Evolutionary conservation across 306 rosid genomes (phyloP).

Genomic region (Canavalia gladiata): DNA sequence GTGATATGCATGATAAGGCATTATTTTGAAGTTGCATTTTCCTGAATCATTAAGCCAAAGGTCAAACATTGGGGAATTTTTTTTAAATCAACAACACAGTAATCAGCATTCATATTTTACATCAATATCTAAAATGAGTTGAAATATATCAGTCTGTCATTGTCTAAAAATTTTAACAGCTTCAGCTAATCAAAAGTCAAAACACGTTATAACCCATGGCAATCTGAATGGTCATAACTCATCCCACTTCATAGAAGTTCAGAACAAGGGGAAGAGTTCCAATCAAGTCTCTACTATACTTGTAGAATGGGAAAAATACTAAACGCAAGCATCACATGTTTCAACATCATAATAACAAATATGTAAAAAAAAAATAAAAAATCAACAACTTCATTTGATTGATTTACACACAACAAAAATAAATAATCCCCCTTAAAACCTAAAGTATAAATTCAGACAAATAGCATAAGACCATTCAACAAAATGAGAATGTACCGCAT

Average conservation of each 20-base stretch:
- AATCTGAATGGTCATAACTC: conserved; percentile 3
- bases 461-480: conserved; percentile 1
- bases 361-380: conserved; percentile 6
- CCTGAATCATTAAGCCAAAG: conserved; percentile 33
- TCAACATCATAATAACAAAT: conserved; percentile 1
- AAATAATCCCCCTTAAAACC: conserved; percentile 18
- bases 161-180: conserved; percentile 21
- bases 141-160: conserved; percentile 19
- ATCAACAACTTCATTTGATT: conserved; percentile 15
- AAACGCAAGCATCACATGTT: conserved; percentile 36
- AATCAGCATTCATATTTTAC: conserved; percentile 22
- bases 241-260: conserved; percentile 30
- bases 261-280: conserved; percentile 9
- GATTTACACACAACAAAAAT: conserved; percentile 1
- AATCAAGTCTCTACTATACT: conserved; percentile 18
- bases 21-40: conserved; percentile 38
- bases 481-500: conserved; percentile 68
- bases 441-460: conserved; percentile 38
- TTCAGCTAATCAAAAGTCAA: conserved; percentile 42
- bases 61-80: conserved; percentile 33
- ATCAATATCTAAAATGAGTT: conserved; percentile 29
- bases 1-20: conserved; percentile 30
- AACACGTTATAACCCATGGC: conserved; percentile 28
- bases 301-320: conserved; percentile 27
- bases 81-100: conserved; percentile 6